Percentiles rank a stretch among this genome's conserved stretches.
Evolutionary conservation across 441 rosid species (phyloP).

Genomic region (Rhodomyrtus psidioides): DNA sequence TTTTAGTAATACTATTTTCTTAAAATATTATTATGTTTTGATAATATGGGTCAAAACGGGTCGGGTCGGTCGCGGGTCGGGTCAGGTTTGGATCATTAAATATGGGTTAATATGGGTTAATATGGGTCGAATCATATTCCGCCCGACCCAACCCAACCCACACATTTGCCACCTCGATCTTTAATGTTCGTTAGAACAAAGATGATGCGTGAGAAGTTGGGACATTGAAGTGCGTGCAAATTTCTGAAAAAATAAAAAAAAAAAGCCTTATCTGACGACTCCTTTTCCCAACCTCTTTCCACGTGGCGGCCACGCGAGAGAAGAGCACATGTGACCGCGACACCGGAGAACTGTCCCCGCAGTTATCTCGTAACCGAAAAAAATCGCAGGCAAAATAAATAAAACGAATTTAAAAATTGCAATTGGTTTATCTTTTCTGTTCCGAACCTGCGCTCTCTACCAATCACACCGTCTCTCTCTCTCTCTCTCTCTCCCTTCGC

Average conservation of each 20-base stretch:
- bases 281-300: neutral
- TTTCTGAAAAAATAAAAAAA: neutral
- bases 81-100: too few species aligned
- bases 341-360: neutral
- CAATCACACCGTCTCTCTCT: neutral
- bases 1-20: too few species aligned
- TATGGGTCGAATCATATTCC: too few species aligned
- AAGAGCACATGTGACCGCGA: neutral
- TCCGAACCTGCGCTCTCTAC: neutral
- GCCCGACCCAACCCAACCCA: too few species aligned
- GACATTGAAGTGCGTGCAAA: neutral
- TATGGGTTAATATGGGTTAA: too few species aligned
- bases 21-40: too few species aligned
- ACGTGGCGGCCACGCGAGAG: neutral
- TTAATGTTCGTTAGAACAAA: too few species aligned
- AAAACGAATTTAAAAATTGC: neutral
- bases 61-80: too few species aligned
- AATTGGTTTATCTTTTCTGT: neutral
- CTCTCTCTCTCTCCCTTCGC: neutral
- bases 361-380: neutral
- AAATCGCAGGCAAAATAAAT: neutral
- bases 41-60: too few species aligned
- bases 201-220: neutral
- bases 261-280: neutral
- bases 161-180: too few species aligned